A percentile compares a stretch with the other conserved stretches of the same genome.
These are phyloP conservation scores for Filobasidium uniguttulatum DNA, from an alignment of 1,284 basidiomycete genomes.

Conservation along the genomic window DNA sequence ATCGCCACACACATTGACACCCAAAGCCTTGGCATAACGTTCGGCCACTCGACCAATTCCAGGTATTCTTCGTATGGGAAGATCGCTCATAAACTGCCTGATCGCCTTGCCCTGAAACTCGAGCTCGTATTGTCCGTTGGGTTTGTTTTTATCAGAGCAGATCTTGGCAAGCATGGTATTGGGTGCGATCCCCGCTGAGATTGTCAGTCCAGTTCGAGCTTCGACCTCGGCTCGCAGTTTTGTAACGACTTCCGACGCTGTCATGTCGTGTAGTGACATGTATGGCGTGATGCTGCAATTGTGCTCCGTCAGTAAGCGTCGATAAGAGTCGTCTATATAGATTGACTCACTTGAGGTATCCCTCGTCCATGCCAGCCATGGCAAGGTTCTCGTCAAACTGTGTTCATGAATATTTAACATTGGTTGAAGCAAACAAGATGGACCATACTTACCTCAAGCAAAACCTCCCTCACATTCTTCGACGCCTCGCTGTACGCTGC, in stretches of 20 bases:
- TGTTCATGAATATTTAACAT: neutral
- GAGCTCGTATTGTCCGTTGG: slow-evolving; percentile 76
- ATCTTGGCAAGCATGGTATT: slow-evolving; percentile 72
- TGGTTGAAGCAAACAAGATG: slow-evolving; percentile 17
- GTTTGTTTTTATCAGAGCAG: slow-evolving; percentile 92
- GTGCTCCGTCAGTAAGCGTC: neutral
- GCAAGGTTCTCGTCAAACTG: slow-evolving; percentile 70
- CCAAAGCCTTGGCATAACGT: slow-evolving; percentile 47
- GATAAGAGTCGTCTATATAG: neutral
- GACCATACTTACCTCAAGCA: slow-evolving; percentile 22
- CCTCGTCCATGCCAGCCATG: slow-evolving; percentile 74
- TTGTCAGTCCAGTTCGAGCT: slow-evolving; percentile 67
- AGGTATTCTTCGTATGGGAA: slow-evolving; percentile 46
- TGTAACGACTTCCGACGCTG: slow-evolving; percentile 58
- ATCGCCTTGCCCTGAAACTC: slow-evolving; percentile 53
- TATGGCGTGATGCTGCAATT: slow-evolving; percentile 43
- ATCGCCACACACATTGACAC: slow-evolving; percentile 68
- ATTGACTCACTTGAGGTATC: slow-evolving; percentile 62
- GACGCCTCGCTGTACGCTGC: slow-evolving; percentile 61
- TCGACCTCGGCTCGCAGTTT: slow-evolving; percentile 60
- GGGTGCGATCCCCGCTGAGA: slow-evolving; percentile 83
- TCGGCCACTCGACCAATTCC: slow-evolving; percentile 81
- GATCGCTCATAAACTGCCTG: slow-evolving; percentile 45
- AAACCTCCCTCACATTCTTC: slow-evolving; percentile 29
- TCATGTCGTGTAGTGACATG: slow-evolving; percentile 51